Evolutionary conservation across 805 yeast species (phyloP), one percentile per base, ranked within the genome.

Genomic region (Pachysolen tannophilus): DNA sequence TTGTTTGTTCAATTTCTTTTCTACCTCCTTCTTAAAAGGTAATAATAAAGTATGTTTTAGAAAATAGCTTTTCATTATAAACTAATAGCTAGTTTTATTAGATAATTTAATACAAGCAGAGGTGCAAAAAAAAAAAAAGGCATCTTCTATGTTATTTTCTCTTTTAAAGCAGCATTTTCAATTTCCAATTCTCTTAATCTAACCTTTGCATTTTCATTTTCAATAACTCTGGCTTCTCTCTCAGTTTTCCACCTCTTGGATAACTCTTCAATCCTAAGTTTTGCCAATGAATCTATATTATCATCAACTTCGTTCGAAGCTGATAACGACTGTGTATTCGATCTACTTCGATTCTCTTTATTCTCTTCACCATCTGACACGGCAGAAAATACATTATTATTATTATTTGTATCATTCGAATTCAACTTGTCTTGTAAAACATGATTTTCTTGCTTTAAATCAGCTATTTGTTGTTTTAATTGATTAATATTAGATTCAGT

Each of bases 161-260:
- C 54, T 27, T 55, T 50, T 11, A 77, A 46, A 14, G 56, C 49
- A 13, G 51, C 54, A 46, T 75, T 77, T 44, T 80, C 86, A 21
- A 47, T 39, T 42, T 79, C 85, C 23, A 81, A 48, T 36, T 72
- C 76, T 14, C 52, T 48, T 5, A 79, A 62, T 29, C 80, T 55
- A 30, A 56, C 53, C 32, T 67, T 63, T 2, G 82, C 73, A 25
- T 78, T 78, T 25, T 65, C 65, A 35, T 66, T 64, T 44, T 82
- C 88, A 37, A 75, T 63, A 15, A 71, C 70, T 20, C 87, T 56
- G 14, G 82, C 71, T 51, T 82, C 92, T 41, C 86, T 61, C 42
- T 82, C 88, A 5, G 76, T 65, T 46, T 77, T 75, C 80, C 84
- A 78, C 46, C 79, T 64, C 42, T 63, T 72, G 27, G 74, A 72